phyloP scores from a whole-genome alignment of 345 rosid species.

The Raphanus raphanistrum region DNA sequence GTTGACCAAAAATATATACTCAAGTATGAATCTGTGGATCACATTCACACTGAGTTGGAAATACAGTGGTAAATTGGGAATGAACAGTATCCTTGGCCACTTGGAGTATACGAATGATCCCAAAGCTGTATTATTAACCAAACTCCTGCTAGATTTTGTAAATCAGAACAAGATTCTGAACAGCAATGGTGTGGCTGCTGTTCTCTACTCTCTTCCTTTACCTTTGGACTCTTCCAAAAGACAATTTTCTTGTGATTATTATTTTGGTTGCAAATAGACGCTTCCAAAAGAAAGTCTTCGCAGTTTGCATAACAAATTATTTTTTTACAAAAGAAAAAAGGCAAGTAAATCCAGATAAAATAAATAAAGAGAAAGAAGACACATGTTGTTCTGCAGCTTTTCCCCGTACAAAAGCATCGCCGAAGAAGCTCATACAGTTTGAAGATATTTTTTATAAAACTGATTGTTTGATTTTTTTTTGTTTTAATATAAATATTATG shows the following conservation, averaged over 20 bases:
- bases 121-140: background rate
- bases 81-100: background rate
- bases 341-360: background rate
- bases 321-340: background rate
- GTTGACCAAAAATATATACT: background rate
- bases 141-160: conserved; percentile 13
- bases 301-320: conserved; percentile 4
- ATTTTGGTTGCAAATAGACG: conserved; percentile 1
- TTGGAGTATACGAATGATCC: background rate
- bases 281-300: background rate
- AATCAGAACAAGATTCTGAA: conserved; percentile 29
- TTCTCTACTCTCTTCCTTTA: conserved; percentile 4
- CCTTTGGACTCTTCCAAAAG: conserved; percentile 28
- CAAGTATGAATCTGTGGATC: conserved; percentile 8
- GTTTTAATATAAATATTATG: background rate
- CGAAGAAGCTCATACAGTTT: conserved; percentile 7
- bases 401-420: conserved; percentile 8
- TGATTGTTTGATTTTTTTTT: background rate
- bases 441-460: background rate
- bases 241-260: conserved; percentile 14
- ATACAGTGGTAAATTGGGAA: background rate
- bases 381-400: conserved; percentile 29
- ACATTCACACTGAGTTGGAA: background rate
- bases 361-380: background rate
- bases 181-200: background rate